Conservation (phyloP, 441 rosid species). For the Bocquillonia castaneifolia region DNA sequence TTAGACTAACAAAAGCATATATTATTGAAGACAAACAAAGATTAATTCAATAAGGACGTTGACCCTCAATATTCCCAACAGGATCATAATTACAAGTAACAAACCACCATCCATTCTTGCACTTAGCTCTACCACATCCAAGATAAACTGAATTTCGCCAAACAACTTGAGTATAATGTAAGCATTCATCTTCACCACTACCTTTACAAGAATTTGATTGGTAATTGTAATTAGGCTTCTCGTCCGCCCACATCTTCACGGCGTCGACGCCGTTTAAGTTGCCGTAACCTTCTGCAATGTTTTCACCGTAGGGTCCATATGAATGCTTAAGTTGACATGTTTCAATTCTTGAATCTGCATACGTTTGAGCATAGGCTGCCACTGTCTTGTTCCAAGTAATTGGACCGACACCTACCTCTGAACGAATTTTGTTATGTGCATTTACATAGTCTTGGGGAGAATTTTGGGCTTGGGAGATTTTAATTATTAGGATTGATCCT, state of each 20-base stretch:
- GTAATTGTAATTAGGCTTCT: slow-evolving; percentile 27
- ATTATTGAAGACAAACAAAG: background rate
- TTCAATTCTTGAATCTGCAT: slow-evolving; percentile 32
- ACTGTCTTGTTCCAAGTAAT: slow-evolving; percentile 14
- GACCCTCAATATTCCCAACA: slow-evolving; percentile 12
- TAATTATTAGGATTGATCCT: slow-evolving; percentile 12
- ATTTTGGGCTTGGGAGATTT: background rate
- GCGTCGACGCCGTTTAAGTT: slow-evolving; percentile 34
- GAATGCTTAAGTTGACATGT: slow-evolving; percentile 47
- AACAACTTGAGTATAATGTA: no score
- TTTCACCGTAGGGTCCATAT: slow-evolving; percentile 52
- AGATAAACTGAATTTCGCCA: slow-evolving; percentile 44
- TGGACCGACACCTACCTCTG: background rate
- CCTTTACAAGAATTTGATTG: slow-evolving; percentile 22
- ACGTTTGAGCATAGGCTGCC: slow-evolving; percentile 44
- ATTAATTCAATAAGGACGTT: slow-evolving; percentile 33
- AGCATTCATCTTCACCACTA: no score
- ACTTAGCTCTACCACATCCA: slow-evolving; percentile 49
- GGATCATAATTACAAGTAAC: slow-evolving; percentile 22
- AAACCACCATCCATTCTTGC: slow-evolving; percentile 22
- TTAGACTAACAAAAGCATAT: background rate
- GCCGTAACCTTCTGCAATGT: slow-evolving; percentile 41
- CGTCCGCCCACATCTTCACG: slow-evolving; percentile 22
- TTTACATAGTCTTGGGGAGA: background rate
- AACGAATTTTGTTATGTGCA: background rate